Base-by-base conservation (phyloP, 1,139 yeast genomes). In the Nakaseomyces delphensis region DNA sequence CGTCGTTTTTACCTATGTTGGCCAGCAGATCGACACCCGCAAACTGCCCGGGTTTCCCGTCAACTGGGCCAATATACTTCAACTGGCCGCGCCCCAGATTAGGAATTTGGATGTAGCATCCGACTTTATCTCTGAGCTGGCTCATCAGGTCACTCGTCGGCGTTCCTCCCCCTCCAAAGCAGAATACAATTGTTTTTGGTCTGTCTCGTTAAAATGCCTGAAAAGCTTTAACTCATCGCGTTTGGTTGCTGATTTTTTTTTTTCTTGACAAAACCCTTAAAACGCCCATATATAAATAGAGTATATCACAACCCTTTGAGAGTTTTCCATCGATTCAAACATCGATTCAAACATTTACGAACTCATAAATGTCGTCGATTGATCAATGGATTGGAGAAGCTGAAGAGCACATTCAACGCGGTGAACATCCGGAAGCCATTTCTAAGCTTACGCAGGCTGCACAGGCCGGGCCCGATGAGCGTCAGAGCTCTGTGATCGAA, bases 21-120 rank as follows among this genome's bases (percentile, higher is more conserved):
- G 81, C 79, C 4, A 82, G 76, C 38, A 91, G 67, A 59, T 91
- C 96, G 3, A 91, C 73, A 1, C 98, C 98, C 3, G 89, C 96
- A 65, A 81, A 91, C n/a, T 70, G 67, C 0, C 96, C 96, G 4
- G 66, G 63, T 55, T 84, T 86, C 23, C 82, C 83, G 25, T 77
- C 74, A 18, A 91, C 85, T 1, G 74, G 67, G 0, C 97, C 97
- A 20, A 79, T 69, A 60, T 76, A 91, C 49, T 79, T 70, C 41
- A 91, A 67, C 13, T 79, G 69, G 1, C 93, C 96, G 37, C 58
- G 51, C 4, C 71, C 67, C 11, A 63, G 54, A 39, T 61, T 60
- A 3, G 68, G 67, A 3, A 66, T 56, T 38, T 58, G 57, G 25
- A 58, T 48, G 28, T 51, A 50, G 45, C 55, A 48, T 3, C 63